Evolutionary conservation across 176 grass and related monocot genomes (phyloP).

Genomic region (Aechmea fasciata): DNA sequence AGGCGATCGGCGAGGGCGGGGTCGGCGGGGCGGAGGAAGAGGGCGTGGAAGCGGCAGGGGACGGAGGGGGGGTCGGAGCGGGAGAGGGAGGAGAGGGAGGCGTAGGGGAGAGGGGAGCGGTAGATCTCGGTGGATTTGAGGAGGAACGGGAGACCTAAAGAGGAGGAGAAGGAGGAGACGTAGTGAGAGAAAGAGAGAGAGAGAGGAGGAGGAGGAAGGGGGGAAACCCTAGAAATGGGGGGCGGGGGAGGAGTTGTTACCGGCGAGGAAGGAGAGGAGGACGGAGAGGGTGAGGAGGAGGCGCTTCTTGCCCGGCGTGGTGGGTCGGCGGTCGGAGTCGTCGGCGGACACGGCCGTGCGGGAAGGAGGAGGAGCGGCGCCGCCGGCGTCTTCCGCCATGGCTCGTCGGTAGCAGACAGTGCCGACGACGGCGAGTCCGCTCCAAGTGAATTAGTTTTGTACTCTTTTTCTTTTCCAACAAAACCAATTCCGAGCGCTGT

Average conservation of each 20-base stretch:
- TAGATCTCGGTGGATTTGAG: constrained; percentile 85
- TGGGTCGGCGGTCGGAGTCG: constrained; percentile 14
- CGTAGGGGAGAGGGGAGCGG: constrained; percentile 73
- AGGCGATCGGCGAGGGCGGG: constrained; percentile 29
- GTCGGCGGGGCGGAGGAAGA: constrained; percentile 41
- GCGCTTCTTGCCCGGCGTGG: constrained; percentile 60
- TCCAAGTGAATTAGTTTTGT: too few species aligned
- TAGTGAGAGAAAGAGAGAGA: neutral
- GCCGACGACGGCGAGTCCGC: too few species aligned
- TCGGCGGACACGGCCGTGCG: neutral
- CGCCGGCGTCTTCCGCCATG: too few species aligned
- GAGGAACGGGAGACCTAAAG: constrained; percentile 53
- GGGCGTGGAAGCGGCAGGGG: constrained; percentile 45
- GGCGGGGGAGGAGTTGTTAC: constrained; percentile 5
- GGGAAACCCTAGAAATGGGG: neutral
- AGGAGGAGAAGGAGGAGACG: neutral
- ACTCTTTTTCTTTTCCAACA: too few species aligned
- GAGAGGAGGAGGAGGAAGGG: neutral
- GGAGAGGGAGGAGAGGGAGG: constrained; percentile 57
- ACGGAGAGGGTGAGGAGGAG: constrained; percentile 57
- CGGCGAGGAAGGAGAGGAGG: constrained; percentile 63
- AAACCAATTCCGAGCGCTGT: too few species aligned
- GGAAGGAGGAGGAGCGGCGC: too few species aligned
- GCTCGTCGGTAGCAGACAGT: too few species aligned
- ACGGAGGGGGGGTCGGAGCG: constrained; percentile 43